Conservation (phyloP, 306 rosid genomes). For the Vigna mungo region DNA sequence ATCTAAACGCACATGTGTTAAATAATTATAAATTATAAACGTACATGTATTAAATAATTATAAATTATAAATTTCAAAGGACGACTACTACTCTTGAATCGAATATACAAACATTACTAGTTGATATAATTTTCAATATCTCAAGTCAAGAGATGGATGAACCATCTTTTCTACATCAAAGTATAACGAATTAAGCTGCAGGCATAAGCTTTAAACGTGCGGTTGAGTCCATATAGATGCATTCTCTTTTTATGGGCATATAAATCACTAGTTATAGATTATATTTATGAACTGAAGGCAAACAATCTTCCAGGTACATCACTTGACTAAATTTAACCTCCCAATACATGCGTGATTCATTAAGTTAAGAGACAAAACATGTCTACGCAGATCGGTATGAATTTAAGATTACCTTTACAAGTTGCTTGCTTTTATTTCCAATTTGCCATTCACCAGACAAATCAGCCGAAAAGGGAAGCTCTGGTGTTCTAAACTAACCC, state of each 20-base stretch:
- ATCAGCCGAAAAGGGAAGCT: background rate
- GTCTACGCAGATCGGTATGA: background rate
- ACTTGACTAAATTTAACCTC: background rate
- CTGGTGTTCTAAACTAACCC: background rate
- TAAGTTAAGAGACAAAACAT: background rate
- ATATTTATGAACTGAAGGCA: conserved; percentile 29
- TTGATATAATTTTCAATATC: too few species aligned
- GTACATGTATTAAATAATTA: background rate
- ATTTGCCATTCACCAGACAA: conserved; percentile 3
- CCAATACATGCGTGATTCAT: background rate
- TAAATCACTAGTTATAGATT: conserved; percentile 4
- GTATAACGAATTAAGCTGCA: background rate
- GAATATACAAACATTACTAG: background rate
- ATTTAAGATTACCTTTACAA: background rate
- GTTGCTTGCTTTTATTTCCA: background rate
- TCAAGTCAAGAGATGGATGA: background rate
- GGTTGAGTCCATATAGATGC: background rate
- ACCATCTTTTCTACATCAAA: background rate
- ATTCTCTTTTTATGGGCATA: background rate
- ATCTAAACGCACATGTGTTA: background rate
- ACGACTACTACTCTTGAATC: background rate
- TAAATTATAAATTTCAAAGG: background rate
- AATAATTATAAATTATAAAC: background rate
- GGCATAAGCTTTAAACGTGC: background rate
- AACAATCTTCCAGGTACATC: conserved; percentile 4